A percentile compares a stretch with the other conserved stretches of the same genome.
phyloP scores from a whole-genome alignment of 75 land plant species.

The Cupressus sempervirens region DNA sequence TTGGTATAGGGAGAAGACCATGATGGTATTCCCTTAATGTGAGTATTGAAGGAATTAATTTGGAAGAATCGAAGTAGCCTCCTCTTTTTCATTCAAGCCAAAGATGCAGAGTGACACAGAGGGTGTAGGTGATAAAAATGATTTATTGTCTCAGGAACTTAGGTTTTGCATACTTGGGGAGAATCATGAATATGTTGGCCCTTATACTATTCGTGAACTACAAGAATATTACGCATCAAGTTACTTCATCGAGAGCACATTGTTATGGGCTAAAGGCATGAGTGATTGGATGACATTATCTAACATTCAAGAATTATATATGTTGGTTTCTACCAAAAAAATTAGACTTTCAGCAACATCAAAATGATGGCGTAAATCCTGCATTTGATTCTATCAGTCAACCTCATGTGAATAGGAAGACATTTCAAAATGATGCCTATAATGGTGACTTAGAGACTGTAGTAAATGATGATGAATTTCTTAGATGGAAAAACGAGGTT shows the following conservation, averaged over 20 bases:
- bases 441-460: background rate
- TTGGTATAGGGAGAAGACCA: too few relatives aligned
- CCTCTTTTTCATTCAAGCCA: too few relatives aligned
- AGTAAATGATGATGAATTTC: conserved; percentile 32
- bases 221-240: conserved; percentile 51
- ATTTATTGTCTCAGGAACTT: too few relatives aligned
- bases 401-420: background rate
- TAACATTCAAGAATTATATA: conserved; percentile 39
- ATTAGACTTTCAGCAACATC: background rate
- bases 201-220: too few relatives aligned
- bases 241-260: conserved; percentile 33
- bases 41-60: too few relatives aligned
- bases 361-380: background rate
- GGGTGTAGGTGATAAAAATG: too few relatives aligned
- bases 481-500: conserved; percentile 36
- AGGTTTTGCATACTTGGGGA: too few relatives aligned
- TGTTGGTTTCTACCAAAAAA: background rate
- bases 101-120: too few relatives aligned
- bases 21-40: too few relatives aligned
- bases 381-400: background rate
- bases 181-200: too few relatives aligned
- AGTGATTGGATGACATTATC: conserved; percentile 62
- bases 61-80: too few relatives aligned
- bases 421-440: background rate
- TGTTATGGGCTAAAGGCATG: conserved; percentile 67